Conservation (phyloP, 2,329 filamentous ascomycete species). For the Daldinia eschscholtzii region DNA sequence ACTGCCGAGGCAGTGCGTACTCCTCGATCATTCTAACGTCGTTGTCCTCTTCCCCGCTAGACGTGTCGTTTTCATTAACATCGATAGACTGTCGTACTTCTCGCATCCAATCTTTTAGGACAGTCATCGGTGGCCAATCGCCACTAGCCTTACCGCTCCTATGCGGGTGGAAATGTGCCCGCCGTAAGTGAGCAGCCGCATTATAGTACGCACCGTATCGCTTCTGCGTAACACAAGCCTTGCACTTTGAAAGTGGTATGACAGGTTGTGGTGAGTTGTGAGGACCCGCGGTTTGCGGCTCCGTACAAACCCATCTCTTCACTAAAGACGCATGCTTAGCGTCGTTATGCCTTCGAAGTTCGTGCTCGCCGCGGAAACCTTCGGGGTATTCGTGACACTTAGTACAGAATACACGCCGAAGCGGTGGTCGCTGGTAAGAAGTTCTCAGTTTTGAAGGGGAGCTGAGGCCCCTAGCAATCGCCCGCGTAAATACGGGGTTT, state of each 20-base stretch:
- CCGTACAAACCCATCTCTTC: slow-evolving; percentile 68
- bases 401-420: slow-evolving; percentile 80
- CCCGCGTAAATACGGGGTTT: slow-evolving; percentile 58
- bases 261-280: slow-evolving; percentile 60
- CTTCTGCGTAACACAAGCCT: slow-evolving; percentile 68
- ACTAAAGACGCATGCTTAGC: slow-evolving; percentile 68
- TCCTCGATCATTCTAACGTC: slow-evolving; percentile 60
- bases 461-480: slow-evolving; percentile 56
- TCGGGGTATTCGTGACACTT: slow-evolving; percentile 85
- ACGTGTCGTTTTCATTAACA: slow-evolving; percentile 61
- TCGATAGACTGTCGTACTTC: slow-evolving; percentile 67
- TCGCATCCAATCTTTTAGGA: slow-evolving; percentile 71
- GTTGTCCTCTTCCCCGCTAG: slow-evolving; percentile 66
- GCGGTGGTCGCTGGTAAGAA: slow-evolving; percentile 66
- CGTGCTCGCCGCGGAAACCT: slow-evolving; percentile 92
- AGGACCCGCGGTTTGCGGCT: slow-evolving; percentile 58
- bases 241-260: slow-evolving; percentile 67
- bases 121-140: slow-evolving; percentile 70
- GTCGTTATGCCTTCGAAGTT: slow-evolving; percentile 77
- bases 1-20: slow-evolving; percentile 58
- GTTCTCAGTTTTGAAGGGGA: slow-evolving; percentile 60
- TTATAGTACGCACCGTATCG: slow-evolving; percentile 71
- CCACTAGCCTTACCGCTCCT: slow-evolving; percentile 68
- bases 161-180: slow-evolving; percentile 69
- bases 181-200: slow-evolving; percentile 68